phyloP scores from a whole-genome alignment of 1,284 basidiomycete genomes.

The Leccinum pachyderme region DNA sequence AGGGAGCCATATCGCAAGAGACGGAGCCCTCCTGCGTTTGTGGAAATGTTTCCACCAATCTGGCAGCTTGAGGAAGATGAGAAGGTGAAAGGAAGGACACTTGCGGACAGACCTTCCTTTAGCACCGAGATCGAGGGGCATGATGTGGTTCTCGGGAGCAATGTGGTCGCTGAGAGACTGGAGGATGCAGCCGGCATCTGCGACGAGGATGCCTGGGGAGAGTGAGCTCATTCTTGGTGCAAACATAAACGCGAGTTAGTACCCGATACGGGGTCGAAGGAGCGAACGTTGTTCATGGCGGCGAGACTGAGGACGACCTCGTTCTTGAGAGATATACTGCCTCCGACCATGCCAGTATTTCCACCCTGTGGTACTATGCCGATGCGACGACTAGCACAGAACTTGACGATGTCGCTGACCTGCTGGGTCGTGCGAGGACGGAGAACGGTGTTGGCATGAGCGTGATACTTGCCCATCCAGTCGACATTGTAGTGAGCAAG shows the following conservation, averaged over 20 bases:
- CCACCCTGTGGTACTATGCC: slow-evolving; percentile 96
- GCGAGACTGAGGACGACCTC: slow-evolving; percentile 87
- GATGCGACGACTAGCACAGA: slow-evolving; percentile 78
- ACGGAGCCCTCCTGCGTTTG: slow-evolving; percentile 95
- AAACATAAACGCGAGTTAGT: slow-evolving; percentile 17
- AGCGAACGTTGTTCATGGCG: slow-evolving; percentile 84
- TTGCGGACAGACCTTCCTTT: slow-evolving; percentile 78
- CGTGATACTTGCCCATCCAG: slow-evolving; percentile 98
- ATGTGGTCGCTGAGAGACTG: slow-evolving; percentile 88
- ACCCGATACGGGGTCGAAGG: slow-evolving; percentile 93
- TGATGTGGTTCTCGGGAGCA: slow-evolving; percentile 88
- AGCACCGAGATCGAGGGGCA: slow-evolving; percentile 96
- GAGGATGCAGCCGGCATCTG: slow-evolving; percentile 94
- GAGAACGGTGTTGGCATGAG: slow-evolving; percentile 80
- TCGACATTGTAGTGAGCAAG: slow-evolving; percentile 86
- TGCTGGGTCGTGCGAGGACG: slow-evolving; percentile 88
- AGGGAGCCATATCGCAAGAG: slow-evolving; percentile 94
- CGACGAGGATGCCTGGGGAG: slow-evolving; percentile 62
- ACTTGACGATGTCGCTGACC: slow-evolving; percentile 85
- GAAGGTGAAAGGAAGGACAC: background rate
- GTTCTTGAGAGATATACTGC: slow-evolving; percentile 87
- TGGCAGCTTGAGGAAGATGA: slow-evolving; percentile 70
- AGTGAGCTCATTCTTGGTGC: slow-evolving; percentile 9
- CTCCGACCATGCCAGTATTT: slow-evolving; percentile 98
- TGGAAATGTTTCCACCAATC: slow-evolving; percentile 96